Evolutionary conservation across 768 basidiomycete genomes (phyloP).

Genomic region (Glaciozyma antarctica): DNA sequence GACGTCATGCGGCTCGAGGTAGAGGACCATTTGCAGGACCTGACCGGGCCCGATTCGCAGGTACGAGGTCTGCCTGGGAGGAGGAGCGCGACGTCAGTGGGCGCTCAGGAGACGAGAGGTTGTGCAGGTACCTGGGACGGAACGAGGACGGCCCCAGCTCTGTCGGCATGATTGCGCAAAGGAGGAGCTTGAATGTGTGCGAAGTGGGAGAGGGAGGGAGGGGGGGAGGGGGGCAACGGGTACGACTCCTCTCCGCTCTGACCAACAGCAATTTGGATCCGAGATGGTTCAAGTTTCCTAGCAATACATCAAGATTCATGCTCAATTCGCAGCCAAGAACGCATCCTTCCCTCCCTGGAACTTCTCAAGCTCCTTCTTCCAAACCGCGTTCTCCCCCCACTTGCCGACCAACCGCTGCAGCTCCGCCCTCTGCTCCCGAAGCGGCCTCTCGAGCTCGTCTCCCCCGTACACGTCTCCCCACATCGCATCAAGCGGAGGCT

Average conservation of each 20-base stretch:
- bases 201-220: too few species aligned
- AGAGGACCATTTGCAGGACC: slow-evolving; percentile 32
- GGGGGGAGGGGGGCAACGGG: too few species aligned
- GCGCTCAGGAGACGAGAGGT: too few species aligned
- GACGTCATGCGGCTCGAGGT: slow-evolving; percentile 27
- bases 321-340: neutral
- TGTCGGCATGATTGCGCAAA: too few species aligned
- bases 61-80: slow-evolving; percentile 28
- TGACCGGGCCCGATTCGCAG: slow-evolving; percentile 28
- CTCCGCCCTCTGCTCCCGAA: slow-evolving; percentile 74
- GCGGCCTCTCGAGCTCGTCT: slow-evolving; percentile 63
- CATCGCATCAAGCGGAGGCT: slow-evolving; percentile 63
- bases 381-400: slow-evolving; percentile 76
- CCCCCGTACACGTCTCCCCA: slow-evolving; percentile 83
- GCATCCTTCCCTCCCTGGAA: slow-evolving; percentile 49
- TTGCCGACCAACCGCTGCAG: slow-evolving; percentile 63
- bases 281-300: too few species aligned
- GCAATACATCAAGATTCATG: too few species aligned
- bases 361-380: slow-evolving; percentile 66
- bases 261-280: too few species aligned
- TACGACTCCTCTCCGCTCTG: too few species aligned
- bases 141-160: too few species aligned
- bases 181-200: too few species aligned
- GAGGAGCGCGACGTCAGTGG: too few species aligned
- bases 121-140: too few species aligned